Evolutionary conservation across 2,329 filamentous ascomycete species (phyloP), one percentile per base, ranked within the genome.

Genomic region (Arthrinium puccinioides): DNA sequence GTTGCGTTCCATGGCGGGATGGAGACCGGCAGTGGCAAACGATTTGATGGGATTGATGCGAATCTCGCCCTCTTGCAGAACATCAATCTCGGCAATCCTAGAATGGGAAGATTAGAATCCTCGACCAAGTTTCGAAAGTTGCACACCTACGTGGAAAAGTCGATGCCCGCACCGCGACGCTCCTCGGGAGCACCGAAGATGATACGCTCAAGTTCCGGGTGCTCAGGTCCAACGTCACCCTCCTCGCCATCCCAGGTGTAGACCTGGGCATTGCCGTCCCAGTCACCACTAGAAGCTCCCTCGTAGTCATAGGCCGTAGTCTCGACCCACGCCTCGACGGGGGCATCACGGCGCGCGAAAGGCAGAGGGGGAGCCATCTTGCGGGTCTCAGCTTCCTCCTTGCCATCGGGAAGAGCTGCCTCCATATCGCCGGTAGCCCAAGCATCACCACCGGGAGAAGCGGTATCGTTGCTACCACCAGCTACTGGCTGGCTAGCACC

Each of bases 181-280:
- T 74, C 67, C 6, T 65, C 62, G 0, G 74, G 69, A 38, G 65
- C 57, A 5, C 79, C 79, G 41, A 94, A 98, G 6, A 98, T 76
- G 49, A 82, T 67, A 7, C 72, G 49, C 65, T 97, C 90, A 0
- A 98, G 74, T 32, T 78, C 74, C 0, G 72, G 66, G 37, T 81
- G 74, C 34, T 67, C 68, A 0, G 88, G 88, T 6, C 83, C 90
- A 37, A 98, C 69, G 27, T 97, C 90, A 3, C 90, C 92, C 48
- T 74, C 85, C 3, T 94, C 87, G 9, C 88, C 87, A 14, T 79
- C 72, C 84, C 85, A 97, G 52, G 89, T 77, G 50, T 97, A 97
- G 29, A 84, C 69, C 0, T 56, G 63, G n/a, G 78, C 81, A 38
- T 74, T 74, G 25, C 66, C 59, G 11, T 70, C 74, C 62, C 70